Base-by-base conservation (phyloP, 2,329 filamentous ascomycete species). In the Neospermospora avenae region DNA sequence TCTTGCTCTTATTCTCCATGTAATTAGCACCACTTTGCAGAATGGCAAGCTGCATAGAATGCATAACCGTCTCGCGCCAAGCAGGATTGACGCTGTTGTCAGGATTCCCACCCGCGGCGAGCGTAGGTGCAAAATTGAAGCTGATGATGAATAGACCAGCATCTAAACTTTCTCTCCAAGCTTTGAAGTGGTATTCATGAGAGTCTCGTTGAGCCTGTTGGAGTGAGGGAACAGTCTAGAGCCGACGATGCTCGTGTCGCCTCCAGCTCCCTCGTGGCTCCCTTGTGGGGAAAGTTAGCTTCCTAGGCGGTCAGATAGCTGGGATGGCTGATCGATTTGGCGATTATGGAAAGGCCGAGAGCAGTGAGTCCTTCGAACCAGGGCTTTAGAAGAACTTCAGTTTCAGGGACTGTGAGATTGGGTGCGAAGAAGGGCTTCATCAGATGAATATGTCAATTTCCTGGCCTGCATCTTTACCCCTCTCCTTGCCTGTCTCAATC, bases 1-100 rank as follows among this genome's bases (percentile, higher is more conserved):
- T 78, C 8, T 81, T 74, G 2, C 73, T 69, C 0, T 75, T 74
- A 4, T 82, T 74, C 52, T 80, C 75, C 14, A 77, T 79, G 0
- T 75, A 74, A 0, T 83, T 70, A 0, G 81, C 73, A 31, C 54
- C 48, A 8, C 25, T 41, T 11, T 45, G 51, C 48, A 53, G 61
- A 3, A 54, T 22, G 2, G 22, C 55, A 6, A 53, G 54, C 18
- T 67, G 41, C 10, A 70, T 66, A 11, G 61, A 54, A 37, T 67
- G 63, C 16, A 60, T 48, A 16, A 67, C 39, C 11, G 65, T 48
- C 1, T 64, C 58, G 4, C 67, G 46, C 67, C 67, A 69, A 11
- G 68, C 68, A 3, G 67, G 67, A 20, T 80, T 79, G 69, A 73
- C 66, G 63, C 74, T 60, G 37, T 78, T 76, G 67, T 71, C 68